Evolutionary conservation across 192 early-diverging fungal genomes (phyloP).

Genomic region (Podila minutissima): DNA sequence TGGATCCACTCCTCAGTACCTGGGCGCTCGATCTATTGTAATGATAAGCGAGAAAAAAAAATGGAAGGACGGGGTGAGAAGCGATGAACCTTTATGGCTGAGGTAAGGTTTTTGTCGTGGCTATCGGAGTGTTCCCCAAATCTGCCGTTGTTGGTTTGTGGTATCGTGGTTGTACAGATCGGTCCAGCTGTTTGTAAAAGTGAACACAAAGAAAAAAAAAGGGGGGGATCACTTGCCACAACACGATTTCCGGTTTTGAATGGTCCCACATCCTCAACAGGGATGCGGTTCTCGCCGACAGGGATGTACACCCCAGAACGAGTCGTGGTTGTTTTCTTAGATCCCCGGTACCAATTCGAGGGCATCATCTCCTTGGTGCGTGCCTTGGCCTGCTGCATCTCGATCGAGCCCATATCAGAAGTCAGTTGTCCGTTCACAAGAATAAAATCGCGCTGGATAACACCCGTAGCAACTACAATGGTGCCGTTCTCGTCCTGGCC

Average conservation of each 20-base stretch:
- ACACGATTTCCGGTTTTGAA: constrained; percentile 8
- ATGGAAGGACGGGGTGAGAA: not conserved
- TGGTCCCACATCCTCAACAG: not conserved
- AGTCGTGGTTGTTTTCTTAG: not conserved
- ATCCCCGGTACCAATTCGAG: constrained; percentile 10
- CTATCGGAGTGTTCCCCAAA: too few species aligned
- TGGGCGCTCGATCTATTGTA: constrained; percentile 11
- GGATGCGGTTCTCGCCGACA: constrained; percentile 13
- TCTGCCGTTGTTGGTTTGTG: too few species aligned
- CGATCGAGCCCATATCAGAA: constrained; percentile 2
- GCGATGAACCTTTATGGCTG: not conserved
- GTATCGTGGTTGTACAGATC: not conserved
- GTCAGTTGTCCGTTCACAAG: constrained; percentile 12
- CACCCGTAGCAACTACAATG: constrained; percentile 12
- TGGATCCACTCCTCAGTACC: constrained; percentile 17
- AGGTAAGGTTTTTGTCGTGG: not conserved
- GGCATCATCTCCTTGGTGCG: constrained; percentile 25
- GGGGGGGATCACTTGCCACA: constrained; percentile 1
- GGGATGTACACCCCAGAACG: constrained; percentile 8
- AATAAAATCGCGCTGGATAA: constrained; percentile 19
- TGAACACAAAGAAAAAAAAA: not conserved
- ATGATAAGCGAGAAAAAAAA: not conserved
- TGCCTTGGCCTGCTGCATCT: not conserved
- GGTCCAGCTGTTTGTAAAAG: not conserved
- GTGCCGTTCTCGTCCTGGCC: constrained; percentile 16